Base-by-base conservation (phyloP, 768 basidiomycete species). In the Aureoboletus auriporus region DNA sequence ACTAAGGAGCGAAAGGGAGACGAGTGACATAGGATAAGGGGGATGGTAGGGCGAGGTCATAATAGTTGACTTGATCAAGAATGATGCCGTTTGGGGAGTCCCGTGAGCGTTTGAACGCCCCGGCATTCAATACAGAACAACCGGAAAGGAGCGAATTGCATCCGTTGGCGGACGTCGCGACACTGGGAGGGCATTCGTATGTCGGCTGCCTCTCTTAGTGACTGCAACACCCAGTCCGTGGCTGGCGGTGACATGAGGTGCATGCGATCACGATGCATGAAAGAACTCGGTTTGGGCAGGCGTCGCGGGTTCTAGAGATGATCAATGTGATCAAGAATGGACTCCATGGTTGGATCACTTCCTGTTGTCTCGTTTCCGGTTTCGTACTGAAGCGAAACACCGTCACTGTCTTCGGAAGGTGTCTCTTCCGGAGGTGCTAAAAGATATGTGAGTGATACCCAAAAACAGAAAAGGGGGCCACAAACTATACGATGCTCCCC, bases 291-390 rank as follows among this genome's bases (percentile, higher is more conserved):
- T n/a, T n/a, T n/a, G n/a, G 33, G 45, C 42, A 38, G 61, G 57
- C 2, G 57, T 57, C 7, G 47, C 53, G 36, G 53, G 39, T 28
- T 62, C 59, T 12, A 42, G 23, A 35, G 54, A 43, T 48, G 68
- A 54, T 47, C 63, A 48, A 47, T 65, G n/a, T 60, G 49, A 72
- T 75, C 35, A 73, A 74, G 56, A 42, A 28, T 43, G 40, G 78
- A 77, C 47, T 80, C 78, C 23, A 69, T 61, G 35, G 74, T 75
- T 16, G 64, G 67, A 40, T 83, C 80, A 34, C 75, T 75, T 53
- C 83, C 86, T 17, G 80, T 80, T 14, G 79, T 79, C 56, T 90
- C 89, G 33, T 83, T 78, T 26, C 83, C 86, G 58, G 86, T 89
- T 49, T 86, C 88, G 43, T 87, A 86, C 36, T 81, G 77, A 17